Conservation (phyloP, 495 filamentous ascomycete species). For the Xeromyces bisporus region DNA sequence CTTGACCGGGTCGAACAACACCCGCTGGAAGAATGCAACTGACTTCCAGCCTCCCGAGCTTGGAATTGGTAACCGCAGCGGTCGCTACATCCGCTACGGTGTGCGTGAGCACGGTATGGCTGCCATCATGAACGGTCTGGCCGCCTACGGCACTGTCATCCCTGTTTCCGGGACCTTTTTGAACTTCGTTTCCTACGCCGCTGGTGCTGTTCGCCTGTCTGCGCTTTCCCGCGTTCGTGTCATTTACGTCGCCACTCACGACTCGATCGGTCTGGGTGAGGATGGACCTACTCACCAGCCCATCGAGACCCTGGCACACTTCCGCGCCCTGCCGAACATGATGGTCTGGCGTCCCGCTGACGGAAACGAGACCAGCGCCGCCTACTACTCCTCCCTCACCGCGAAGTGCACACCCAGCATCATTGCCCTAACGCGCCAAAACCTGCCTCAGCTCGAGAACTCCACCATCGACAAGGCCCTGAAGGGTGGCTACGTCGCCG, state of each 20-base stretch:
- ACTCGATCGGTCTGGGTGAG: slow-evolving; percentile 98
- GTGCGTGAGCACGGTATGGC: slow-evolving; percentile 97
- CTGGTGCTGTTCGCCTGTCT: slow-evolving; percentile 86
- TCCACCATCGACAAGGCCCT: slow-evolving; percentile 70
- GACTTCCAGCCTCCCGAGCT: slow-evolving; percentile 92
- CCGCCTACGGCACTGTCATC: slow-evolving; percentile 88
- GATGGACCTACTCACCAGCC: slow-evolving; percentile 98
- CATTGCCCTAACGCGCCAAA: slow-evolving; percentile 90
- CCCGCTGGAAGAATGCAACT: slow-evolving; percentile 86
- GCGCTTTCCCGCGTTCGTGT: slow-evolving; percentile 78
- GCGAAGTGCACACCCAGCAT: slow-evolving; percentile 84
- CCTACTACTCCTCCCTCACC: slow-evolving; percentile 90
- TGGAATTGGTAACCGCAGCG: slow-evolving; percentile 69
- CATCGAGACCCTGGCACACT: slow-evolving; percentile 97
- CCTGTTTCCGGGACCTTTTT: slow-evolving; percentile 94
- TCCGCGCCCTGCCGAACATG: slow-evolving; percentile 97
- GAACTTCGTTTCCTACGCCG: slow-evolving; percentile 98
- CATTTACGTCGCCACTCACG: slow-evolving; percentile 97
- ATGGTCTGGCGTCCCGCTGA: slow-evolving; percentile 99
- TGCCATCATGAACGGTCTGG: slow-evolving; percentile 93
- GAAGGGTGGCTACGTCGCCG: slow-evolving; percentile 87
- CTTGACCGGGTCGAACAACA: slow-evolving; percentile 96
- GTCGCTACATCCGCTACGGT: slow-evolving; percentile 93
- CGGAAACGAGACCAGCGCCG: slow-evolving; percentile 94
- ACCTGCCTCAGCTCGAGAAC: slow-evolving; percentile 92